Evolutionary conservation across 257 asterid genomes (phyloP).

Genomic region (Ocimum tenuiflorum): DNA sequence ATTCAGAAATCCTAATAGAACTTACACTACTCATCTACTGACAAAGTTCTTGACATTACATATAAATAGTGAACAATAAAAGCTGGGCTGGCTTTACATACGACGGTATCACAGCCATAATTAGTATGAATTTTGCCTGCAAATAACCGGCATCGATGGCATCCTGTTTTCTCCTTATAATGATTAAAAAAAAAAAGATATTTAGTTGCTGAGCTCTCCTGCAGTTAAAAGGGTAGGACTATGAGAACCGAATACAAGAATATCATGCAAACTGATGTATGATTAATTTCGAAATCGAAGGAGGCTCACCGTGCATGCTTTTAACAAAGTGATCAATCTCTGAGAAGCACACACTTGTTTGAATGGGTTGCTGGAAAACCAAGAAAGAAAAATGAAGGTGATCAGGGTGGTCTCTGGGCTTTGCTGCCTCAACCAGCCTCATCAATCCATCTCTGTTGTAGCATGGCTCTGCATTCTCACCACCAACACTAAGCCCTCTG

Average conservation of each 20-base stretch:
- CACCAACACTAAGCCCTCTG: slow-evolving; percentile 46
- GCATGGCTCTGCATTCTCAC: slow-evolving; percentile 47
- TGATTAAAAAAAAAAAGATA: too few relatives aligned
- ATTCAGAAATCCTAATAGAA: too few relatives aligned
- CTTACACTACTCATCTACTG: too few relatives aligned
- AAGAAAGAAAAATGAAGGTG: slow-evolving; percentile 42
- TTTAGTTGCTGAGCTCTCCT: slow-evolving; percentile 23
- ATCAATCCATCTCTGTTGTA: slow-evolving; percentile 47
- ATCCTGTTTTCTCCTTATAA: too few relatives aligned
- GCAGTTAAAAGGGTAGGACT: slow-evolving; percentile 17
- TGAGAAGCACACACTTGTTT: slow-evolving; percentile 40
- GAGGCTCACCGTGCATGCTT: slow-evolving; percentile 56
- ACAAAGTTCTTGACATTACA: too few relatives aligned
- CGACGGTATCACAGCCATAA: too few relatives aligned
- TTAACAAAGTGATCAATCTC: slow-evolving; percentile 50
- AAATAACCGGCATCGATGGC: too few relatives aligned
- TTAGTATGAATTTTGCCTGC: too few relatives aligned
- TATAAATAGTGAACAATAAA: too few relatives aligned
- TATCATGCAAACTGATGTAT: too few relatives aligned
- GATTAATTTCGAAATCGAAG: background rate
- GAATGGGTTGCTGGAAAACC: slow-evolving; percentile 42
- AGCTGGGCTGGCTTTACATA: too few relatives aligned
- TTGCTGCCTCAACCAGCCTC: slow-evolving; percentile 48
- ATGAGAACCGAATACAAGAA: background rate
- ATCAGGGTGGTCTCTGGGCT: slow-evolving; percentile 67